Conservation (phyloP, 1,139 yeast species). For the Nematodospora anomalae region DNA sequence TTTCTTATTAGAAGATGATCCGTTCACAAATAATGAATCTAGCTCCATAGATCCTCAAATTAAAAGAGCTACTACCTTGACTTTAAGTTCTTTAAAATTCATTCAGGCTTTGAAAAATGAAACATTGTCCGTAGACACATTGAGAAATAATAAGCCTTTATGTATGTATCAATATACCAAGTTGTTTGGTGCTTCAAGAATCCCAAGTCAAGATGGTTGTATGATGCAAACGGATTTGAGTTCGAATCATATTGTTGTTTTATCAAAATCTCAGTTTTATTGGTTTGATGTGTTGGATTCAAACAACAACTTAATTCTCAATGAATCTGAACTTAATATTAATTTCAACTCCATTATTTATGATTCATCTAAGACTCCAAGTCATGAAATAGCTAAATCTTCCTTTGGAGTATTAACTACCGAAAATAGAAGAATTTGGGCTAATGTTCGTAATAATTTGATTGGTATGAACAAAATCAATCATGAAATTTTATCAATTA, state of each 20-base stretch:
- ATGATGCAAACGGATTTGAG: slow-evolving; percentile 77
- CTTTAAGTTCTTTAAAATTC: slow-evolving; percentile 74
- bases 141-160: slow-evolving; percentile 63
- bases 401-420: slow-evolving; percentile 89
- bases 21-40: slow-evolving; percentile 63
- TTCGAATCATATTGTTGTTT: slow-evolving; percentile 79
- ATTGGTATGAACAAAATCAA: slow-evolving; percentile 48
- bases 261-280: slow-evolving; percentile 84
- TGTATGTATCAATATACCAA: slow-evolving; percentile 91
- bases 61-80: slow-evolving; percentile 79
- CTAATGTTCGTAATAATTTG: slow-evolving; percentile 59
- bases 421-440: slow-evolving; percentile 86
- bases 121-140: slow-evolving; percentile 70
- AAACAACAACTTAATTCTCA: slow-evolving; percentile 63
- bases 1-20: slow-evolving; percentile 85
- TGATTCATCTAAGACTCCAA: slow-evolving; percentile 63
- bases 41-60: slow-evolving; percentile 62
- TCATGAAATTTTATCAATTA: slow-evolving; percentile 66
- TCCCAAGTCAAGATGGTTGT: slow-evolving; percentile 78
- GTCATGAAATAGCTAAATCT: slow-evolving; percentile 70
- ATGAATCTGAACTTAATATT: slow-evolving; percentile 72
- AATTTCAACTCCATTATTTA: slow-evolving; percentile 74
- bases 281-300: slow-evolving; percentile 90
- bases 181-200: slow-evolving; percentile 81
- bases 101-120: slow-evolving; percentile 75